phyloP scores from a whole-genome alignment of 345 rosid species.

The Barbarea vulgaris region DNA sequence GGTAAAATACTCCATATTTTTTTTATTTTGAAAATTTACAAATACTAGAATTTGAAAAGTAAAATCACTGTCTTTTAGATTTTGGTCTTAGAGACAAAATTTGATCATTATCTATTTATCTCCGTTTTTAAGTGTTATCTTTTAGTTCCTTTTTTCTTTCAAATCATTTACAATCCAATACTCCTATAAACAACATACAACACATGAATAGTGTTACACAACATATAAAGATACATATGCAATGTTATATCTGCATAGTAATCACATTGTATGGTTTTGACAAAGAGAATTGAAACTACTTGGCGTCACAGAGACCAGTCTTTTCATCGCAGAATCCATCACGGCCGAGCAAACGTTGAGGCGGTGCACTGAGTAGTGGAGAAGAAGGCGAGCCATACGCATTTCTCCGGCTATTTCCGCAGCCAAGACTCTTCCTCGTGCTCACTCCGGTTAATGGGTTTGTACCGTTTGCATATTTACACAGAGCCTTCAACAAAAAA shows the following conservation, averaged over 20 bases:
- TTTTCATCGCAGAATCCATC: constrained; percentile 81
- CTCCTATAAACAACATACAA: background rate
- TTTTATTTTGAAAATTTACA: background rate
- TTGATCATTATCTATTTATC: constrained; percentile 1
- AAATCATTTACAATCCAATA: constrained; percentile 6
- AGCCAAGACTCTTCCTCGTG: constrained; percentile 84
- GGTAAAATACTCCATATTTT: background rate
- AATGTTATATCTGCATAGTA: constrained; percentile 2
- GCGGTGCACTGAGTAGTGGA: constrained; percentile 83
- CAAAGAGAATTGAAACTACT: constrained; percentile 20
- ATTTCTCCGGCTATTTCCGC: constrained; percentile 80
- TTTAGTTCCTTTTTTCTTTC: background rate
- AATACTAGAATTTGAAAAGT: background rate
- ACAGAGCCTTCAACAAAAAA: constrained; percentile 61
- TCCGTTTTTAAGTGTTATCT: constrained; percentile 8
- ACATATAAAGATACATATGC: constrained; percentile 15
- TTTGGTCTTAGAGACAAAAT: constrained; percentile 10
- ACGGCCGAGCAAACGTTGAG: constrained; percentile 75
- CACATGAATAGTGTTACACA: constrained; percentile 12
- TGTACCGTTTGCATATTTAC: constrained; percentile 91
- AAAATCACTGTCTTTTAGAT: background rate
- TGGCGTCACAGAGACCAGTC: constrained; percentile 77
- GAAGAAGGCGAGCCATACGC: constrained; percentile 90
- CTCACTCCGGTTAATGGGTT: constrained; percentile 81
- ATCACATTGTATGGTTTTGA: background rate